Evolutionary conservation across 2,329 filamentous ascomycete genomes (phyloP).

Genomic region (Fusarium succisae): DNA sequence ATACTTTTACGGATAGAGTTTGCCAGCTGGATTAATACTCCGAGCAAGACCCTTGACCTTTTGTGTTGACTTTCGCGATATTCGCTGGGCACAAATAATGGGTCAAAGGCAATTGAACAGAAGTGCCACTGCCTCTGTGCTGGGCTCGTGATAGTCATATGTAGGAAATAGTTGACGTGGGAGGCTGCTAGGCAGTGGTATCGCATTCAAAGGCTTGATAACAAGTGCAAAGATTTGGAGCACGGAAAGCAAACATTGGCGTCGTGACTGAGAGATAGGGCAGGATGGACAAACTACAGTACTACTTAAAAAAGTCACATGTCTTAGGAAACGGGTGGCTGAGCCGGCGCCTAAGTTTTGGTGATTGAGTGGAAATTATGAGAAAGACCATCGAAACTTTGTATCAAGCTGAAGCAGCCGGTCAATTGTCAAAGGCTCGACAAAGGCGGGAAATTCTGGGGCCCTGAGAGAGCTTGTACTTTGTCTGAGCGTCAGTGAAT

Average conservation of each 20-base stretch:
- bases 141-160: constrained; percentile 13
- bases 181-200: constrained; percentile 24
- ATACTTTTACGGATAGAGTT: constrained; percentile 2
- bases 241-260: constrained; percentile 21
- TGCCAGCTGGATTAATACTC: constrained; percentile 1
- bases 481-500: constrained; percentile 18
- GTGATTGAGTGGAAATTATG: constrained; percentile 19
- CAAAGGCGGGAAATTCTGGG: constrained; percentile 20
- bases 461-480: constrained; percentile 12
- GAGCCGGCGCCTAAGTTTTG: constrained; percentile 30
- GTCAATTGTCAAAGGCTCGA: constrained; percentile 23
- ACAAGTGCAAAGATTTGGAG: constrained; percentile 8
- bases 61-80: neutral
- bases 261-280: constrained; percentile 1
- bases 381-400: constrained; percentile 30
- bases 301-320: constrained; percentile 24
- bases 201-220: constrained; percentile 16
- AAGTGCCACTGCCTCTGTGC: constrained; percentile 17
- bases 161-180: constrained; percentile 27
- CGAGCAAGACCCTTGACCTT: constrained; percentile 14
- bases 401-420: constrained; percentile 30
- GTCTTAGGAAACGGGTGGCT: constrained; percentile 34
- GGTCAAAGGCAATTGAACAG: constrained; percentile 9
- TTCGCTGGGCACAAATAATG: neutral
- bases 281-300: neutral